Percentiles rank a stretch among this genome's conserved stretches.
These are phyloP conservation scores for Hygrophorus russula DNA, from an alignment of 768 basidiomycete species.

Conservation along the genomic window DNA sequence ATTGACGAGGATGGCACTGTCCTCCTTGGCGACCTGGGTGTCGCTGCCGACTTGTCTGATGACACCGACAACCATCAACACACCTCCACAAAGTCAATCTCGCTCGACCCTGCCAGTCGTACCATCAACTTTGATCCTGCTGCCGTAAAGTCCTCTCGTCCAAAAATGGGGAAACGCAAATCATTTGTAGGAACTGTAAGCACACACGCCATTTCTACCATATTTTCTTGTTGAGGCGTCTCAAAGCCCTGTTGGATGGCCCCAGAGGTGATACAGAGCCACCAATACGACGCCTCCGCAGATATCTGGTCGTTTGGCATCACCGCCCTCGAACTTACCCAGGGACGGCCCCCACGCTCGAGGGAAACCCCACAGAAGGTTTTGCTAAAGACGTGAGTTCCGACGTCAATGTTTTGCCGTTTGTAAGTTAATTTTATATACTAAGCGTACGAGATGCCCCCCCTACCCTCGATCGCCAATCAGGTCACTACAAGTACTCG, in stretches of 20 bases:
- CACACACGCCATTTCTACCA: slow-evolving; percentile 4
- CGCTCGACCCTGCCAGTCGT: slow-evolving; percentile 16
- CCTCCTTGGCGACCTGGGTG: slow-evolving; percentile 85
- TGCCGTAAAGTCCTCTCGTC: slow-evolving; percentile 19
- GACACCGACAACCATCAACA: slow-evolving; percentile 23
- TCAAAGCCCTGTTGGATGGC: slow-evolving; percentile 91
- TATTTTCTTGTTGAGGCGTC: not conserved
- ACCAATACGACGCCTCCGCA: slow-evolving; percentile 73
- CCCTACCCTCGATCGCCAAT: slow-evolving; percentile 65
- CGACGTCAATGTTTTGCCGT: not conserved
- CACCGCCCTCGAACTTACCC: slow-evolving; percentile 82
- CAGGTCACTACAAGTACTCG: slow-evolving; percentile 65
- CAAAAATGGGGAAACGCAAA: slow-evolving; percentile 64
- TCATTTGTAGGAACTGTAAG: slow-evolving; percentile 87
- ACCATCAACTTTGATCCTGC: slow-evolving; percentile 24
- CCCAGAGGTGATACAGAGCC: slow-evolving; percentile 82
- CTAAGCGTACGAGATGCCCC: slow-evolving; percentile 63
- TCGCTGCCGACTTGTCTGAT: slow-evolving; percentile 75
- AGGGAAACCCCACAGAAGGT: slow-evolving; percentile 65
- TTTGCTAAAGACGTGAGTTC: slow-evolving; percentile 56
- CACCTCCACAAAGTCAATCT: slow-evolving; percentile 15
- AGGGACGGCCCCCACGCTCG: slow-evolving; percentile 80
- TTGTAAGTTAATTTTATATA: not conserved
- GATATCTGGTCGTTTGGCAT: slow-evolving; percentile 98
- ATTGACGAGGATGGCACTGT: slow-evolving; percentile 88